Base-by-base conservation (phyloP, 345 rosid species). In the Salix brachista region DNA sequence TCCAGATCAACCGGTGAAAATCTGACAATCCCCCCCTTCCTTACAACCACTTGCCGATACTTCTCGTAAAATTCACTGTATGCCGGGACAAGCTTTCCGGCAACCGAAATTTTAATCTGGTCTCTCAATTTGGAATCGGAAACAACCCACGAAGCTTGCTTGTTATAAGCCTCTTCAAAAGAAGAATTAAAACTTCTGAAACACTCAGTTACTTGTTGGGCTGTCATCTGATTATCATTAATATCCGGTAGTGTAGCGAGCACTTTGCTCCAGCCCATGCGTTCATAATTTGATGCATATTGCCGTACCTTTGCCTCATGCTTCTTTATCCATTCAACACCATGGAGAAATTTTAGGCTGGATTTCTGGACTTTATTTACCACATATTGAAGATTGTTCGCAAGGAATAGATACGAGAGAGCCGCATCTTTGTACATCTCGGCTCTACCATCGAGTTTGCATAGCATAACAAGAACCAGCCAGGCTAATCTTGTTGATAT, bases 311-410 rank as follows among this genome's bases (percentile, higher is more conserved):
- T 92, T 0, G 82, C 78, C 70, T 90, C 90, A 76, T 92, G 94
- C 58, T 87, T 84, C 26, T 74, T 18, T 10, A 84, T 52, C 98
- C 98, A 94, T 7, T 87, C 89, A 11, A 86, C 90, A 60, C 97
- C 96, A 54, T 92, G 80, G 1, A 89, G 80, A 41, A 77, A 48
- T 75, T 65, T 84, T 7, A 94, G 82, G 69, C 79, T 87, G 61
- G 97, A 90, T 8, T 80, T 79, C 3, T 89, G 87, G 34, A 87
- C 97, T 72, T 92, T 94, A 16, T 69, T 75, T 72, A 92, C 85
- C 70, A 94, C 81, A 88, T 94, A 92, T 41, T 88, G 89, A 61
- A 94, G 94, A 72, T 92, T 94, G 78, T 91, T 94, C 10, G 97
- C 92, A 4, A 94, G 68, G 84, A 91, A 94, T 41, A 94, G 84